Conservation (phyloP, 495 filamentous ascomycete species). For the Hypoxylon fragiforme region DNA sequence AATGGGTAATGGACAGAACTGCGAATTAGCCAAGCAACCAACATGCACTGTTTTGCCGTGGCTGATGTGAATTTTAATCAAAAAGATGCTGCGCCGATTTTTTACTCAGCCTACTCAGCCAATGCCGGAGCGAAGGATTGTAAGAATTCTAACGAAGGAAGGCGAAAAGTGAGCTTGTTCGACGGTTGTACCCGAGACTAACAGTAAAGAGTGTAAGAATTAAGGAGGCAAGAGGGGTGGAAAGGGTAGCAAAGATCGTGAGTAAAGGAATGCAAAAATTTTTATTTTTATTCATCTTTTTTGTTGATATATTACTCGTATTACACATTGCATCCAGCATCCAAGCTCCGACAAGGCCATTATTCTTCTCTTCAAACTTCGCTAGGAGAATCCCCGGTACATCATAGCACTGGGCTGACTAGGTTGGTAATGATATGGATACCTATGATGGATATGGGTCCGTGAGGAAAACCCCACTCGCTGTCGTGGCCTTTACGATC, state of each 20-base stretch:
- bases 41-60: slow-evolving; percentile 2
- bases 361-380: slow-evolving; percentile 11
- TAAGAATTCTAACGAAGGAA: slow-evolving; percentile 23
- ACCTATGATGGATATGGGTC: slow-evolving; percentile 27
- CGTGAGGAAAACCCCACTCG: slow-evolving; percentile 26
- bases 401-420: slow-evolving; percentile 23
- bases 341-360: slow-evolving; percentile 7
- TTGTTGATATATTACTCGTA: slow-evolving; percentile 1
- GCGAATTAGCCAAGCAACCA: slow-evolving; percentile 6
- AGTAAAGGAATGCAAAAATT: slow-evolving; percentile 2
- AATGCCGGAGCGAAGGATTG: slow-evolving; percentile 24
- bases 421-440: too few relatives aligned
- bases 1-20: neutral
- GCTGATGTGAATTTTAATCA: neutral
- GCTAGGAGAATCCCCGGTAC: slow-evolving; percentile 21
- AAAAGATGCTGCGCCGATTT: slow-evolving; percentile 3
- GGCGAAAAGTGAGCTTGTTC: slow-evolving; percentile 27
- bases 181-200: slow-evolving; percentile 14
- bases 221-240: neutral
- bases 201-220: too few relatives aligned
- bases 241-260: slow-evolving; percentile 1
- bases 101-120: slow-evolving; percentile 20
- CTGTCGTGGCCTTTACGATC: slow-evolving; percentile 17
- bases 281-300: slow-evolving; percentile 11
- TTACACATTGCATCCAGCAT: too few relatives aligned